Evolutionary conservation across 2,329 filamentous ascomycete genomes (phyloP), one percentile per base, ranked within the genome.

Genomic region (Rhytidhysteron rufulum): DNA sequence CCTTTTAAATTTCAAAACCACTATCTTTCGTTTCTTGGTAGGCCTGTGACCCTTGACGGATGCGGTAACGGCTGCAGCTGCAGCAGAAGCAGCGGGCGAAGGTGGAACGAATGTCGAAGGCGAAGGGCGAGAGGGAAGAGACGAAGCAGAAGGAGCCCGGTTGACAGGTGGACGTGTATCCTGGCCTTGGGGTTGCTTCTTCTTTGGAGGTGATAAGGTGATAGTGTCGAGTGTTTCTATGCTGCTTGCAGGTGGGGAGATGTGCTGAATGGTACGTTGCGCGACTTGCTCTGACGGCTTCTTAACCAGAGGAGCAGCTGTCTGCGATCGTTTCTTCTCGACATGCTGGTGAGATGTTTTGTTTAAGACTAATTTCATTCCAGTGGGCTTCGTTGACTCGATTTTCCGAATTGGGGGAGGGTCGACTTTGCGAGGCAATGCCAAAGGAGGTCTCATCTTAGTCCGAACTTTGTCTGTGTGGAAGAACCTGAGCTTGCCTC

Each of bases 401-500:
- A 27, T 13, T 13, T 27, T 27, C 8, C 8, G 24, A 27, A 7
- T 13, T 7, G 13, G 8, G 13, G 24, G 24, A n/a, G n/a, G n/a
- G n/a, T n/a, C n/a, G n/a, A n/a, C n/a, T n/a, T n/a, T n/a, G n/a
- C n/a, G n/a, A n/a, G n/a, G n/a, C n/a, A n/a, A n/a, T n/a, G n/a
- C n/a, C n/a, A n/a, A n/a, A 27, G 24, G 24, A 8, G 38, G 38
- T 17, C 25, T 40, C n/a, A 48, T 40, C 30, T 48, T 50, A 0
- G 46, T 49, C 9, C 61, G 53, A 31, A 48, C 43, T 34, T 43
- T 53, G 0, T 57, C 45, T 13, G 49, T 56, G 24, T 53, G 53
- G 34, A 43, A 56, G 41, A 67, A 67, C 15, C 50, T 54, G 27
- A 67, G 13, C 21, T 47, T 33, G 34, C 46, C 77, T 51, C 73